These are phyloP conservation scores for Ambrosia artemisiifolia DNA, from an alignment of 129 eudicot genomes.

Conservation along the genomic window DNA sequence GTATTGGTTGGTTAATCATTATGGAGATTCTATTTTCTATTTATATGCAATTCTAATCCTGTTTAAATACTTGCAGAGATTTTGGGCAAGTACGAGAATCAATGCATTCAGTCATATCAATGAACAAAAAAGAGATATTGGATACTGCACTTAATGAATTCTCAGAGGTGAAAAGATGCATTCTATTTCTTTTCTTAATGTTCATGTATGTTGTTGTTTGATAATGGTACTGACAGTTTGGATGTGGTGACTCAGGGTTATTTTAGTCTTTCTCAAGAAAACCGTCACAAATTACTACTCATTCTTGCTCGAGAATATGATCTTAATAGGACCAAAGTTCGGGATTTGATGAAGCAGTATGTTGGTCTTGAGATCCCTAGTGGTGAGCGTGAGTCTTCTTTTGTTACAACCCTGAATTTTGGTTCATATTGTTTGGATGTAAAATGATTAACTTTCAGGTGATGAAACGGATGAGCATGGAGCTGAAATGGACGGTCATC, in stretches of 20 bases:
- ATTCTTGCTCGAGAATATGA: conserved; percentile 83
- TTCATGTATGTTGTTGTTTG: conserved; percentile 2
- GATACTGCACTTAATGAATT: conserved; percentile 77
- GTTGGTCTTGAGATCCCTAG: conserved; percentile 69
- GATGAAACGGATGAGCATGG: conserved; percentile 52
- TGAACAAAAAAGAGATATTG: conserved; percentile 72
- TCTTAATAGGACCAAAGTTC: conserved; percentile 72
- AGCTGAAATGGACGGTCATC: conserved; percentile 56
- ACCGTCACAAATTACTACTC: conserved; percentile 51
- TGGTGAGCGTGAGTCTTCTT: conserved; percentile 56
- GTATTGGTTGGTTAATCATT: conserved; percentile 24
- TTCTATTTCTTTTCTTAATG: neutral
- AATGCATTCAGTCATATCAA: conserved; percentile 82
- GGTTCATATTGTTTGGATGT: conserved; percentile 3
- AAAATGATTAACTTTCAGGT: conserved; percentile 37
- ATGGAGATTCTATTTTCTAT: neutral
- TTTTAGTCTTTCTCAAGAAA: conserved; percentile 56
- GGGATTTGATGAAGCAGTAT: conserved; percentile 85
- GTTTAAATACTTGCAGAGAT: conserved; percentile 41
- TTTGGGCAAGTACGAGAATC: conserved; percentile 62
- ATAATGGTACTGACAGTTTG: conserved; percentile 13
- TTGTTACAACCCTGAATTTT: conserved; percentile 1
- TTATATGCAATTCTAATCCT: neutral
- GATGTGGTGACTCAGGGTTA: conserved; percentile 57
- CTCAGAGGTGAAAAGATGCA: conserved; percentile 48